Evolutionary conservation across 148 eudicot species (phyloP).

Genomic region (Fagopyrum homotropicum): DNA sequence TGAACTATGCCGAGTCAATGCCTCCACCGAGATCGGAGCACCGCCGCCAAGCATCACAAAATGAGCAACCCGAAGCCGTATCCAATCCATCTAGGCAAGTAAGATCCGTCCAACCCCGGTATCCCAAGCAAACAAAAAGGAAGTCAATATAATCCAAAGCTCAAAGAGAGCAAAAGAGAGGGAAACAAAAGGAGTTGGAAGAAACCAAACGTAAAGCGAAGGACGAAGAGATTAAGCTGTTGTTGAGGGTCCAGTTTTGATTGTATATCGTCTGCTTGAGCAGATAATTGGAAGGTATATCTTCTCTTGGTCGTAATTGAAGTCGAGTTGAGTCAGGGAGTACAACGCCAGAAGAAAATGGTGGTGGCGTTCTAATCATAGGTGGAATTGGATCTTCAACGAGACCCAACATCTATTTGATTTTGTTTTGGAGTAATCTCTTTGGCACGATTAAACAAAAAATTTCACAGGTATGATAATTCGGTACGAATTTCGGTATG

Average conservation of each 20-base stretch:
- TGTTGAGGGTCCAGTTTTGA: slow-evolving; percentile 49
- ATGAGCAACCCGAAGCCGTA: slow-evolving; percentile 76
- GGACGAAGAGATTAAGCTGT: slow-evolving; percentile 75
- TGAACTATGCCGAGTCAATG: too few relatives aligned
- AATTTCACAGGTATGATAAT: too few relatives aligned
- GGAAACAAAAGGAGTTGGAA: slow-evolving; percentile 11
- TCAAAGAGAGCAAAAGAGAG: background rate
- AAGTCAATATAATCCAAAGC: background rate
- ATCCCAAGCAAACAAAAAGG: slow-evolving; percentile 39
- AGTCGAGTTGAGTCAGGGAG: background rate
- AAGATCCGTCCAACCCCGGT: slow-evolving; percentile 87
- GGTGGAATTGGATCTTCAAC: background rate
- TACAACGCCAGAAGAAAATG: background rate
- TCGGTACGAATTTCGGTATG: too few relatives aligned
- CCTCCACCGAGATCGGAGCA: too few relatives aligned
- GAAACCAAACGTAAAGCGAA: slow-evolving; percentile 77
- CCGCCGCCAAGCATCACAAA: too few relatives aligned
- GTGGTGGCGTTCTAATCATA: background rate
- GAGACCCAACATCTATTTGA: background rate
- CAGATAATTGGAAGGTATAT: slow-evolving; percentile 16
- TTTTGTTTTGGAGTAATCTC: background rate
- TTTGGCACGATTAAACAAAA: background rate
- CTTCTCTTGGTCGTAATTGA: slow-evolving; percentile 12
- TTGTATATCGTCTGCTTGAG: slow-evolving; percentile 29
- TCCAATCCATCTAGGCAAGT: slow-evolving; percentile 94